Evolutionary conservation across 352 stramenopile genomes (phyloP).

Genomic region (Thalassiosira ordinaria): DNA sequence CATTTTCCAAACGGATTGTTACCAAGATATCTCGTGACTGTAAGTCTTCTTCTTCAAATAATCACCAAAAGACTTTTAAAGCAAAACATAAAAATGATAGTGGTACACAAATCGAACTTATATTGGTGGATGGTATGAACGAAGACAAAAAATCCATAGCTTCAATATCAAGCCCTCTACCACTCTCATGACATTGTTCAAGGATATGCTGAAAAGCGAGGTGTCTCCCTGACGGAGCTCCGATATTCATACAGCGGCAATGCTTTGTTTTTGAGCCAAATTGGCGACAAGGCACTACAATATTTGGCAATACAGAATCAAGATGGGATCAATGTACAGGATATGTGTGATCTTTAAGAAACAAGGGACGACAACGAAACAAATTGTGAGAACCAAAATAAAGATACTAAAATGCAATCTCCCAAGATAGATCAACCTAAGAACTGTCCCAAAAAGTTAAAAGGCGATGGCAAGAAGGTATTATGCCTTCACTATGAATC

Average conservation of each 20-base stretch:
- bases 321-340: conserved; percentile 27
- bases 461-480: background rate
- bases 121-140: no score
- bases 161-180: no score
- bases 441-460: background rate
- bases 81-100: no score
- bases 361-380: background rate
- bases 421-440: background rate
- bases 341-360: background rate
- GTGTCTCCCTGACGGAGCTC: conserved; percentile 29
- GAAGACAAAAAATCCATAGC: no score
- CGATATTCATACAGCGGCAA: conserved; percentile 40
- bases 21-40: no score
- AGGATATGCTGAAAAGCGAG: conserved; percentile 36
- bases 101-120: no score
- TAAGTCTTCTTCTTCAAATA: no score
- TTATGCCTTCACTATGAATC: background rate
- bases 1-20: no score
- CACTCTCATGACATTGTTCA: conserved; percentile 45
- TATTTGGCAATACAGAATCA: conserved; percentile 35
- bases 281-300: conserved; percentile 33
- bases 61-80: no score
- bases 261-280: conserved; percentile 41
- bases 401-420: no score
- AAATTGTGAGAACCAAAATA: background rate